A percentile compares a stretch with the other conserved stretches of the same genome.
These are phyloP conservation scores for Metschnikowia kunwiensis DNA, from an alignment of 805 yeast genomes.

Conservation along the genomic window DNA sequence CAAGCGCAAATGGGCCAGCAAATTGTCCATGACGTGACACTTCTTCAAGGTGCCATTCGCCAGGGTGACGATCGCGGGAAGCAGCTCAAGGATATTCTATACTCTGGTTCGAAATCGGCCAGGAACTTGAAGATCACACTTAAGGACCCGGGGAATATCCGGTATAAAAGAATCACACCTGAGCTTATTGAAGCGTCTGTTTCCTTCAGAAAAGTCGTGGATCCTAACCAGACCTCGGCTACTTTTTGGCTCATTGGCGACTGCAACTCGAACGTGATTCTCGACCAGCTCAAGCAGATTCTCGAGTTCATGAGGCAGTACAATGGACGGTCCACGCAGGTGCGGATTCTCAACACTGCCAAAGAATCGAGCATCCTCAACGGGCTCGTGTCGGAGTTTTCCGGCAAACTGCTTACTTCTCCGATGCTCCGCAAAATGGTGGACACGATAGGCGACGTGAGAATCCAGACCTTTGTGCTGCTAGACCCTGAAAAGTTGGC, in stretches of 20 bases:
- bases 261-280: conserved; percentile 35
- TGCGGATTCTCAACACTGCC: conserved; percentile 32
- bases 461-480: conserved; percentile 9
- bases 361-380: conserved; percentile 4
- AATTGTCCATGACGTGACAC: conserved; percentile 49
- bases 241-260: conserved; percentile 60
- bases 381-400: conserved; percentile 5
- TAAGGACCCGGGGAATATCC: conserved; percentile 29
- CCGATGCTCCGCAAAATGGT: conserved; percentile 51
- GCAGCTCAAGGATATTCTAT: conserved; percentile 40
- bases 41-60: conserved; percentile 27
- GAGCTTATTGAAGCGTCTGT: conserved; percentile 27
- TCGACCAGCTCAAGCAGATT: conserved; percentile 44
- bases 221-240: conserved; percentile 40
- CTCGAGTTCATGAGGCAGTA: conserved; percentile 24
- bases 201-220: conserved; percentile 17
- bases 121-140: conserved; percentile 47
- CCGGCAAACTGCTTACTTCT: conserved; percentile 26
- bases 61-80: conserved; percentile 23
- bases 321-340: conserved; percentile 31
- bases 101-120: conserved; percentile 36
- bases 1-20: conserved; percentile 52
- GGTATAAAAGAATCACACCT: conserved; percentile 29
- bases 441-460: conserved; percentile 9
- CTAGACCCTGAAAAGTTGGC: conserved; percentile 7